These are phyloP conservation scores for Poronia punctata DNA, from an alignment of 495 filamentous ascomycete genomes.

Conservation along the genomic window DNA sequence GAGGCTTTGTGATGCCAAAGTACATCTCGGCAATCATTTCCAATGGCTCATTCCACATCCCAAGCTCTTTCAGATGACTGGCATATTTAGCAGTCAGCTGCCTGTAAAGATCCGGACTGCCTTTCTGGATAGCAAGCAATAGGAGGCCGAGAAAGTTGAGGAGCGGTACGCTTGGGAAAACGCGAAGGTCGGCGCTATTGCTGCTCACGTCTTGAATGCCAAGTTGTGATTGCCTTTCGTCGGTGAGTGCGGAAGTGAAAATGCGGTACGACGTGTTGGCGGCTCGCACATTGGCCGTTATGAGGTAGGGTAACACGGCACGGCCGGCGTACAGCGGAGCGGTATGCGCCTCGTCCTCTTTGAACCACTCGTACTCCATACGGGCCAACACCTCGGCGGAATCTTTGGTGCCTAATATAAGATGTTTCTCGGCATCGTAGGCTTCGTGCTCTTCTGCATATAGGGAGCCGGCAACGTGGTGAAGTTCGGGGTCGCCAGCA, in stretches of 20 bases:
- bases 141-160: slow-evolving; percentile 88
- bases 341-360: slow-evolving; percentile 76
- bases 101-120: slow-evolving; percentile 70
- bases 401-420: slow-evolving; percentile 83
- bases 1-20: slow-evolving; percentile 86
- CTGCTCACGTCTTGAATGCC: slow-evolving; percentile 76
- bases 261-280: slow-evolving; percentile 74
- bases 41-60: slow-evolving; percentile 74
- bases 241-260: slow-evolving; percentile 67
- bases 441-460: slow-evolving; percentile 85
- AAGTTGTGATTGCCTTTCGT: slow-evolving; percentile 57
- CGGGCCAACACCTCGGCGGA: slow-evolving; percentile 71
- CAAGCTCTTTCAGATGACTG: slow-evolving; percentile 62
- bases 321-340: slow-evolving; percentile 85
- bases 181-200: slow-evolving; percentile 61
- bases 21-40: slow-evolving; percentile 92
- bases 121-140: slow-evolving; percentile 75
- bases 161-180: slow-evolving; percentile 82
- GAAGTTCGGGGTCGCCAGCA: slow-evolving; percentile 88
- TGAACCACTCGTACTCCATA: slow-evolving; percentile 93
- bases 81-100: slow-evolving; percentile 78
- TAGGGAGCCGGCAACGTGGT: slow-evolving; percentile 83
- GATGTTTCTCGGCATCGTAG: slow-evolving; percentile 88
- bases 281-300: slow-evolving; percentile 81
- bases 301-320: slow-evolving; percentile 85